A percentile compares a stretch with the other conserved stretches of the same genome.
Conservation (phyloP, 768 basidiomycete species). For the Saitozyma sp. region DNA sequence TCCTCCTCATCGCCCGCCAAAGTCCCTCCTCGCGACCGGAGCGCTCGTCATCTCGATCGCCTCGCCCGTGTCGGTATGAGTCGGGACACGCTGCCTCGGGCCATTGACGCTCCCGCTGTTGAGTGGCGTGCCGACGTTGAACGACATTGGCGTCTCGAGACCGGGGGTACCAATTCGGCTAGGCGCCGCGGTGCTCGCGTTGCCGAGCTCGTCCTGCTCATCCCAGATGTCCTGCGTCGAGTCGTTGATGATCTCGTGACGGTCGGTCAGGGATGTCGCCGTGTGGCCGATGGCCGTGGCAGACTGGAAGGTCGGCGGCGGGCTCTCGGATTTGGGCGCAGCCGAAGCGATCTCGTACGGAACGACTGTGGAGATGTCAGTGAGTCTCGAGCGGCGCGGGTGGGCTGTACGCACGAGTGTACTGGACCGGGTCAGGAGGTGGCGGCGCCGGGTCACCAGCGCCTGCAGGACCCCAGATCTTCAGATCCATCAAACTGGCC, state of each 20-base stretch:
- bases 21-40: slow-evolving; percentile 25
- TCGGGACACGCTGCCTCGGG: slow-evolving; percentile 9
- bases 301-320: slow-evolving; percentile 48
- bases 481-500: slow-evolving; percentile 57
- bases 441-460: slow-evolving; percentile 51
- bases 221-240: slow-evolving; percentile 49
- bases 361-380: slow-evolving; percentile 54
- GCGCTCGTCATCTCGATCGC: slow-evolving; percentile 41
- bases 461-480: slow-evolving; percentile 62
- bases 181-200: slow-evolving; percentile 12
- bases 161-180: slow-evolving; percentile 32
- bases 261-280: slow-evolving; percentile 62
- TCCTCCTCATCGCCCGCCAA: no score
- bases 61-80: slow-evolving; percentile 20
- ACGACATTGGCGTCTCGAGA: slow-evolving; percentile 13
- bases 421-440: slow-evolving; percentile 61
- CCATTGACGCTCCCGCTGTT: slow-evolving; percentile 7
- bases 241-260: slow-evolving; percentile 58
- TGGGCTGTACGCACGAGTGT: slow-evolving; percentile 55
- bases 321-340: slow-evolving; percentile 45
- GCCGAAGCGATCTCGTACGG: slow-evolving; percentile 63
- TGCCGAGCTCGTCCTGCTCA: slow-evolving; percentile 40
- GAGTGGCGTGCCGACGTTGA: slow-evolving; percentile 4
- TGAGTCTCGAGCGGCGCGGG: neutral
- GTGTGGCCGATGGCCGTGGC: slow-evolving; percentile 46